phyloP scores from a whole-genome alignment of 345 rosid genomes.

The Populus davidiana region DNA sequence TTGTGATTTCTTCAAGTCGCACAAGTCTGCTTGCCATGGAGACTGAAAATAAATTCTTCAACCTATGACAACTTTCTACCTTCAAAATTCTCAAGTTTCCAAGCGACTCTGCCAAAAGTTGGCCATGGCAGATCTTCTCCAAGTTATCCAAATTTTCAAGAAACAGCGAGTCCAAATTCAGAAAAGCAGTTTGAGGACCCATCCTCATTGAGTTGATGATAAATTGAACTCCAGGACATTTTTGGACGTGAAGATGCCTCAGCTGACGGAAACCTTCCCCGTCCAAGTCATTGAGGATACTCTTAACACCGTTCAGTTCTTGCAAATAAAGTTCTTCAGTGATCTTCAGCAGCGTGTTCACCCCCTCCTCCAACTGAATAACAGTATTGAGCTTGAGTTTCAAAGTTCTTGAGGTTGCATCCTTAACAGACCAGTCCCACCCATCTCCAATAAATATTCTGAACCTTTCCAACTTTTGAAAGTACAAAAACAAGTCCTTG shows the following conservation, averaged over 20 bases:
- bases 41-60: too few relatives aligned
- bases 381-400: not conserved
- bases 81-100: too few relatives aligned
- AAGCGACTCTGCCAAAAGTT: too few relatives aligned
- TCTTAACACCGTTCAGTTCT: not conserved
- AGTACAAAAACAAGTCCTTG: too few relatives aligned
- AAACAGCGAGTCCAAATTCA: constrained; percentile 4
- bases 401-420: too few relatives aligned
- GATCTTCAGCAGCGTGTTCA: not conserved
- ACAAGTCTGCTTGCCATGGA: too few relatives aligned
- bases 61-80: too few relatives aligned
- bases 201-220: not conserved
- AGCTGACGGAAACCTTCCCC: not conserved
- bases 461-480: too few relatives aligned
- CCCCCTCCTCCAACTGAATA: not conserved
- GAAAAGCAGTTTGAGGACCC: not conserved
- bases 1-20: too few relatives aligned
- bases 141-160: not conserved
- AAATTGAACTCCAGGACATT: not conserved
- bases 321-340: not conserved
- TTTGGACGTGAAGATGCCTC: constrained; percentile 13
- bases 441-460: not conserved
- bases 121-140: too few relatives aligned
- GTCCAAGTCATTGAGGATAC: too few relatives aligned
- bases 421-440: not conserved